Percentiles rank a stretch among this genome's conserved stretches.
Conservation (phyloP, 225 moss, liverwort and hornwort species). For the Marchantia polymorpha region DNA sequence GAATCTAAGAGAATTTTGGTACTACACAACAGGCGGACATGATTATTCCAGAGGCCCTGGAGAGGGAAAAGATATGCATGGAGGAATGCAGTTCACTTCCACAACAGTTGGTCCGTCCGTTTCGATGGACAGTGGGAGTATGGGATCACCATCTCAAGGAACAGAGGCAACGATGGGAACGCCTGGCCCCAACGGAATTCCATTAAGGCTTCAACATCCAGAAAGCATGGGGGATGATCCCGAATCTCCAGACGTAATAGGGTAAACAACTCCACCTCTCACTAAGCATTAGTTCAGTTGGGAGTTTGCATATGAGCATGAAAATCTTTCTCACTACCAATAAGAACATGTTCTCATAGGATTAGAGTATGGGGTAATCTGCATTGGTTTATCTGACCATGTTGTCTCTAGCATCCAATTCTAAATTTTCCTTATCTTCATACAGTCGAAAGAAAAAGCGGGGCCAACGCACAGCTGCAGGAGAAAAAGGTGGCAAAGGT, state of each 20-base stretch:
- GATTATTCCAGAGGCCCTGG: constrained; percentile 16
- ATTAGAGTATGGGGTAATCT: neutral
- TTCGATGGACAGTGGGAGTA: constrained; percentile 47
- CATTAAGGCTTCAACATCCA: constrained; percentile 66
- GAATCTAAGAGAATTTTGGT: too few species aligned
- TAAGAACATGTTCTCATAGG: neutral
- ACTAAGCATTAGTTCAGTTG: neutral
- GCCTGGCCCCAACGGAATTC: constrained; percentile 46
- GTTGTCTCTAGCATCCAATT: neutral
- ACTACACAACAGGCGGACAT: constrained; percentile 21
- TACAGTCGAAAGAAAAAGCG: constrained; percentile 92
- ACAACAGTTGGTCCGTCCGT: constrained; percentile 33
- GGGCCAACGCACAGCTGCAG: constrained; percentile 75
- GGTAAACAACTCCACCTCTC: constrained; percentile 45
- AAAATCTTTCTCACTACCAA: too few species aligned
- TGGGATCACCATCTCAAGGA: constrained; percentile 44
- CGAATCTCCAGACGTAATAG: constrained; percentile 82
- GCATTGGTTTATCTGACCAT: neutral
- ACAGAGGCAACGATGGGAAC: constrained; percentile 31
- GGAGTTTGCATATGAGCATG: neutral
- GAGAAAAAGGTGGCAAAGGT: constrained; percentile 98
- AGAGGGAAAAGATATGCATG: constrained; percentile 34
- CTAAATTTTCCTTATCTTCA: neutral
- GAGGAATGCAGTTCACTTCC: constrained; percentile 25
- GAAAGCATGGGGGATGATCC: constrained; percentile 68